Base-by-base conservation (phyloP, 345 rosid species). In the Xanthoceras sorbifolium region DNA sequence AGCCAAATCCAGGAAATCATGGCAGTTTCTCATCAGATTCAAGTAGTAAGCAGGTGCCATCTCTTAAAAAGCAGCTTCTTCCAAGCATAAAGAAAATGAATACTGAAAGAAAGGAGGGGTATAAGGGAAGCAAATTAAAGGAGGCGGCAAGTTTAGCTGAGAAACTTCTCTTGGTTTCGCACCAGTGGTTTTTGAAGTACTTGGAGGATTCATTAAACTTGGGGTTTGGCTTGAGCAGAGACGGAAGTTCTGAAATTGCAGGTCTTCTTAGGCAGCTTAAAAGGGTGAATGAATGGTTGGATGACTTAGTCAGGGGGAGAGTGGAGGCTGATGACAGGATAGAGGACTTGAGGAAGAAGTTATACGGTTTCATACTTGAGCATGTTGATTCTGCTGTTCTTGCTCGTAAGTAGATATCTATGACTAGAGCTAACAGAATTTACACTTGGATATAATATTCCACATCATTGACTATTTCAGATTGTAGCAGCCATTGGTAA, bases 141-240 rank as follows among this genome's bases (percentile, higher is more conserved):
- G 81, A 83, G 80, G 72, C 85, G 0, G 78, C 76, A 65, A 68
- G 64, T 80, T 55, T 88, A 78, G 87, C 78, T 0, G 84, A 86
- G 12, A 84, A 84, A 79, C 79, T 88, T 62, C 70, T 84, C 12
- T 28, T 68, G 71, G 84, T 79, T 82, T 84, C 85, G 9, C 77
- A 80, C 57, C 74, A 84, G 42, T 88, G 91, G 89, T 86, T 88
- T 82, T 76, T 86, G 73, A 80, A 82, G 66, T 84, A 84, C 76
- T 80, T 86, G 73, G 91, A 84, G 79, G 76, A 70, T 68, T 80
- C 85, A 55, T 67, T 88, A 26, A 83, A 74, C 64, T 69, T 26
- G 32, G 80, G 82, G 31, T 79, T 80, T 38, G 65, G 81, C 73
- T 76, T 79, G 67, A 66, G 72, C 31, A 52, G 68, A 38, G 75